phyloP scores from a whole-genome alignment of 2,329 filamentous ascomycete species.

The Dichotomopilus funicola region DNA sequence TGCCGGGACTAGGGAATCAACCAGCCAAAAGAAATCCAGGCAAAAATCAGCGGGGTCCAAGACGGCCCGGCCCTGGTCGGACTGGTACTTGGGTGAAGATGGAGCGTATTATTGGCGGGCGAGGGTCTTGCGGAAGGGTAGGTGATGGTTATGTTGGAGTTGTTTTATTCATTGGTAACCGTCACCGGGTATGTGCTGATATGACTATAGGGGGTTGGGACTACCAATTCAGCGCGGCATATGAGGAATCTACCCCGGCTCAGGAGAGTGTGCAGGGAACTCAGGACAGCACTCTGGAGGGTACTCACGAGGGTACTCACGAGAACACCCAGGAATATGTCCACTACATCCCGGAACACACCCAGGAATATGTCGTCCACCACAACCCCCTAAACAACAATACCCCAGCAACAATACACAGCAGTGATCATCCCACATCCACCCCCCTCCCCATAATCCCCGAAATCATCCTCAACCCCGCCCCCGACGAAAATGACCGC shows the following conservation, averaged over 20 bases:
- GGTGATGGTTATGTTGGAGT: background rate
- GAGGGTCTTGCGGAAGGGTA: constrained; percentile 12
- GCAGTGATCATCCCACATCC: no score
- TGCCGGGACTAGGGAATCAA: constrained; percentile 27
- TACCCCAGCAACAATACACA: no score
- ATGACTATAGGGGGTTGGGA: constrained; percentile 12
- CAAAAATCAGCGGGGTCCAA: background rate
- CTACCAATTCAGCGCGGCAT: constrained; percentile 12
- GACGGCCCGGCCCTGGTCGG: constrained; percentile 15
- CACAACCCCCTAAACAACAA: no score
- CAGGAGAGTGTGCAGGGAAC: background rate
- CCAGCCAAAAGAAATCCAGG: constrained; percentile 18
- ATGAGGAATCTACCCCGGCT: background rate
- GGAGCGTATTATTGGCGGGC: constrained; percentile 18
- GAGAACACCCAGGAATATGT: no score
- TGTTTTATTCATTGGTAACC: background rate
- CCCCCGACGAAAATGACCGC: no score
- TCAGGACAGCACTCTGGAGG: no score
- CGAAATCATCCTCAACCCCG: no score
- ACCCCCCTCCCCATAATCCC: no score
- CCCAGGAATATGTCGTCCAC: no score
- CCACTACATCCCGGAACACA: no score
- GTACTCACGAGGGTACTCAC: no score
- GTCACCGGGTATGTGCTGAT: background rate
- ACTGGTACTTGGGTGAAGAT: constrained; percentile 18